Conservation (phyloP, 2,329 filamentous ascomycete genomes). For the Mycosphaerella arachidis region DNA sequence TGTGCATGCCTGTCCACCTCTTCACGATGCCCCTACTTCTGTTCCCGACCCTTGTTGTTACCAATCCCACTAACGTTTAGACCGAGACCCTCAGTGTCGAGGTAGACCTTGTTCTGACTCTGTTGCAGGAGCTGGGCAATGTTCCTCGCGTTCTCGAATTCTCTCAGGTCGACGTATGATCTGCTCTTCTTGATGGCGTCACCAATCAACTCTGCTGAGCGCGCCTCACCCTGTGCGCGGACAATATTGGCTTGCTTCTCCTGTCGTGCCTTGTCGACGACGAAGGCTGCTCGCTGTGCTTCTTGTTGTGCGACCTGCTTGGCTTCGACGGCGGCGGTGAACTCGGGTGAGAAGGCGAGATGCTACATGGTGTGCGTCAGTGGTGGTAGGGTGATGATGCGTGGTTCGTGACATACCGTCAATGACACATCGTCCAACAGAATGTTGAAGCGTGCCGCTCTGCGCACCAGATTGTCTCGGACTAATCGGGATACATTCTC, state of each 20-base stretch:
- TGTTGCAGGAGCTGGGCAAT: conserved; percentile 89
- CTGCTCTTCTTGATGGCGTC: conserved; percentile 99
- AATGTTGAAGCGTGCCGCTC: conserved; percentile 96
- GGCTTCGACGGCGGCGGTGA: conserved; percentile 64
- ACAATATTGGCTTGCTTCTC: conserved; percentile 99
- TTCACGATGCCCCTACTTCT: conserved; percentile 1
- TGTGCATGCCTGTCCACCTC: not conserved
- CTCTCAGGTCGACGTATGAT: conserved; percentile 92
- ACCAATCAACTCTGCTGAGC: conserved; percentile 94
- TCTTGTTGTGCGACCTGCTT: conserved; percentile 78
- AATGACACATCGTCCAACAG: conserved; percentile 94
- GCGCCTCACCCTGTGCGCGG: conserved; percentile 96
- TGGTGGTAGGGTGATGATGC: not conserved
- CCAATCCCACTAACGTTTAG: conserved; percentile 64
- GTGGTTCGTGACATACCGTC: conserved; percentile 47
- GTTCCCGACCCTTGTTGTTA: conserved; percentile 24
- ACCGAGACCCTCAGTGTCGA: conserved; percentile 86
- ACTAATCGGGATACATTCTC: conserved; percentile 92
- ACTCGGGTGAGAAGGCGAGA: conserved; percentile 65
- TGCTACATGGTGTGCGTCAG: conserved; percentile 42
- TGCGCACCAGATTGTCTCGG: conserved; percentile 82
- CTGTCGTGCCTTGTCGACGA: conserved; percentile 97
- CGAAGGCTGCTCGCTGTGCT: conserved; percentile 91
- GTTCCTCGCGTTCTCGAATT: conserved; percentile 90
- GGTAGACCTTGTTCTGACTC: conserved; percentile 86